A percentile compares a stretch with the other conserved stretches of the same genome.
phyloP scores from a whole-genome alignment of 768 basidiomycete genomes.

The Suillus placidus region DNA sequence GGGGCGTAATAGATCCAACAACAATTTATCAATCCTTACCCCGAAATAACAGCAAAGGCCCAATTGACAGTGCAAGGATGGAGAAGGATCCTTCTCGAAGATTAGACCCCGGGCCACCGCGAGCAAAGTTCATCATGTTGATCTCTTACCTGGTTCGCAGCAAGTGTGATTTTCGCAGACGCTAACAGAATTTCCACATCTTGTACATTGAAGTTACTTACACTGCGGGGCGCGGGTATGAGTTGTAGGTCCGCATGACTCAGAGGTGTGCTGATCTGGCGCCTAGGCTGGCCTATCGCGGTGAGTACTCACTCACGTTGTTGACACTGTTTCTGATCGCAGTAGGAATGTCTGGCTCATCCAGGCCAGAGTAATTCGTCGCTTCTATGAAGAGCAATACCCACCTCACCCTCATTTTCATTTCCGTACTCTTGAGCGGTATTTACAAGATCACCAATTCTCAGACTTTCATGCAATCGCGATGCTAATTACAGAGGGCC shows the following conservation, averaged over 20 bases:
- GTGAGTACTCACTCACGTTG: slow-evolving; percentile 44
- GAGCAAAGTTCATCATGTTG: neutral
- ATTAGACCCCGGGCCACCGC: neutral
- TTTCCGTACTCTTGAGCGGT: slow-evolving; percentile 65
- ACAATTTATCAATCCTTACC: neutral
- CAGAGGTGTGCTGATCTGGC: slow-evolving; percentile 48
- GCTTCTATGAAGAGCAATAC: slow-evolving; percentile 46
- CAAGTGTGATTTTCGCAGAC: slow-evolving; percentile 62
- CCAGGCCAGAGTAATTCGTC: slow-evolving; percentile 59
- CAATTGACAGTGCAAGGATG: slow-evolving; percentile 65
- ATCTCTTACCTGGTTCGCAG: slow-evolving; percentile 57
- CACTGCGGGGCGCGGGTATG: slow-evolving; percentile 56
- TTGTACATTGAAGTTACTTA: slow-evolving; percentile 64
- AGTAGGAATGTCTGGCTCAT: slow-evolving; percentile 53
- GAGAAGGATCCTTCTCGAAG: slow-evolving; percentile 52
- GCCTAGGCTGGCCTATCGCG: neutral
- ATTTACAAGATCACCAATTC: slow-evolving; percentile 37
- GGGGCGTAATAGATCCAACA: neutral
- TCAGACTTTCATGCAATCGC: neutral
- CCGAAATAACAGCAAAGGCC: slow-evolving; percentile 6
- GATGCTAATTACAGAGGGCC: too few relatives aligned
- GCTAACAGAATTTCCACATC: slow-evolving; percentile 57
- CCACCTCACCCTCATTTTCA: slow-evolving; percentile 56
- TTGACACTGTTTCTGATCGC: slow-evolving; percentile 59
- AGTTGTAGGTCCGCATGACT: slow-evolving; percentile 70